These are phyloP conservation scores for Globisporangium yorkense DNA, from an alignment of 352 stramenopile species.

Conservation along the genomic window DNA sequence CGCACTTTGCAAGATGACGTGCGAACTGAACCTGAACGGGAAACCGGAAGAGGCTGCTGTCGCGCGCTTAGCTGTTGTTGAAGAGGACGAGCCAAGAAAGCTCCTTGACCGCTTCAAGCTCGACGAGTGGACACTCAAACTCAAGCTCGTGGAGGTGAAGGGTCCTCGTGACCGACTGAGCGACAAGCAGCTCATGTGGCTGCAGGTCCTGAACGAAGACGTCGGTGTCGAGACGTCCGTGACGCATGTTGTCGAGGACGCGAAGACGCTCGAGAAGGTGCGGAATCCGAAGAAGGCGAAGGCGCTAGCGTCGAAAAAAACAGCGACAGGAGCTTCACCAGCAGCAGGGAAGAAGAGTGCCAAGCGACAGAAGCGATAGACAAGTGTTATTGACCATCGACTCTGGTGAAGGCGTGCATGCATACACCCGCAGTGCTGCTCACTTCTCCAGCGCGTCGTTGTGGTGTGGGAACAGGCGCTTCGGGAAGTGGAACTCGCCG, in stretches of 20 bases:
- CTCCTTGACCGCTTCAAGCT: constrained; percentile 12
- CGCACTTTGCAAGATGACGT: constrained; percentile 46
- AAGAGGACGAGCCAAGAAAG: background rate
- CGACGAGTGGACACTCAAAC: constrained; percentile 12
- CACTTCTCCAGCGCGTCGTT: constrained; percentile 10
- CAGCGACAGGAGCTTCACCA: constrained; percentile 1
- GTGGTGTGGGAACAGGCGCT: constrained; percentile 20
- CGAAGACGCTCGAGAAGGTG: constrained; percentile 27
- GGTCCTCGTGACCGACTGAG: constrained; percentile 77
- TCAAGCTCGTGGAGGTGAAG: constrained; percentile 87
- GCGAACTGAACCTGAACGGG: constrained; percentile 37
- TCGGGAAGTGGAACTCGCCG: constrained; percentile 33
- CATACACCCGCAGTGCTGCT: background rate
- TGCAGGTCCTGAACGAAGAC: constrained; percentile 54
- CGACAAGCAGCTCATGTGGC: constrained; percentile 78
- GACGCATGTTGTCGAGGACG: constrained; percentile 70
- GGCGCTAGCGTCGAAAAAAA: background rate
- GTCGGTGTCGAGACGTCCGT: constrained; percentile 54
- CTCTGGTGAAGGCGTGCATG: background rate
- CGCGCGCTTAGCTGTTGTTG: background rate
- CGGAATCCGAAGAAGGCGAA: constrained; percentile 16
- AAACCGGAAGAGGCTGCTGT: background rate
- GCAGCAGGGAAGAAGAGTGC: constrained; percentile 7
- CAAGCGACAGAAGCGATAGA: constrained; percentile 14
- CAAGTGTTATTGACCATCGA: background rate